phyloP scores from a whole-genome alignment of 2,329 filamentous ascomycete species.

The Pseudocercospora fijiensis region DNA sequence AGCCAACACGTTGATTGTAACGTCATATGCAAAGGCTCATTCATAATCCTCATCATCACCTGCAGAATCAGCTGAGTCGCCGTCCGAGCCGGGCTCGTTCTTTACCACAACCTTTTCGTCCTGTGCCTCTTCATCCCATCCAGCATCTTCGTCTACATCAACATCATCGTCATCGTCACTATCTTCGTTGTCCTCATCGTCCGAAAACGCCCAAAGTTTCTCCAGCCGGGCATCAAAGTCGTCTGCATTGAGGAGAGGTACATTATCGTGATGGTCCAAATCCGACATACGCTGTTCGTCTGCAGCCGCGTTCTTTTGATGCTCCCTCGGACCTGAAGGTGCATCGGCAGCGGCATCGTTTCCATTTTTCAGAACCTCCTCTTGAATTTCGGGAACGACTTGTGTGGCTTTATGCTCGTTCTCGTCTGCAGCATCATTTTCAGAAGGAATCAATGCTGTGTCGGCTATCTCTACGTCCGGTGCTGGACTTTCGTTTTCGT shows the following conservation, averaged over 20 bases:
- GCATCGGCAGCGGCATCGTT: background rate
- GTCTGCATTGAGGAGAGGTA: background rate
- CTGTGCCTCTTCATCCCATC: background rate
- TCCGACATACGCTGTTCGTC: background rate
- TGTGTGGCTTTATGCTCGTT: background rate
- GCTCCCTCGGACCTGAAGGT: background rate
- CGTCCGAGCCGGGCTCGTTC: background rate
- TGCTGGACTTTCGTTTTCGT: slow-evolving; percentile 8
- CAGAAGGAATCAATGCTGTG: background rate
- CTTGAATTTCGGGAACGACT: background rate
- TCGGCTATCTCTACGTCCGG: background rate
- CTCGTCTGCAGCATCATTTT: background rate
- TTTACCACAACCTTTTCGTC: background rate
- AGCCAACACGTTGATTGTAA: background rate
- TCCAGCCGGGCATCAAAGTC: background rate
- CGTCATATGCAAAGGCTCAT: background rate
- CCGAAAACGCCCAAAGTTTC: background rate
- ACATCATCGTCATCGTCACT: background rate
- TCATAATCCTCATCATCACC: background rate
- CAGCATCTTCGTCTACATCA: background rate
- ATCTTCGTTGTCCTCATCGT: background rate
- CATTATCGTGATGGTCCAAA: background rate
- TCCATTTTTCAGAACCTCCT: background rate
- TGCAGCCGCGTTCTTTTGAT: background rate
- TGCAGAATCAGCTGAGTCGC: background rate